Conservation (phyloP, 768 basidiomycete genomes). For the Galerina sulciceps region DNA sequence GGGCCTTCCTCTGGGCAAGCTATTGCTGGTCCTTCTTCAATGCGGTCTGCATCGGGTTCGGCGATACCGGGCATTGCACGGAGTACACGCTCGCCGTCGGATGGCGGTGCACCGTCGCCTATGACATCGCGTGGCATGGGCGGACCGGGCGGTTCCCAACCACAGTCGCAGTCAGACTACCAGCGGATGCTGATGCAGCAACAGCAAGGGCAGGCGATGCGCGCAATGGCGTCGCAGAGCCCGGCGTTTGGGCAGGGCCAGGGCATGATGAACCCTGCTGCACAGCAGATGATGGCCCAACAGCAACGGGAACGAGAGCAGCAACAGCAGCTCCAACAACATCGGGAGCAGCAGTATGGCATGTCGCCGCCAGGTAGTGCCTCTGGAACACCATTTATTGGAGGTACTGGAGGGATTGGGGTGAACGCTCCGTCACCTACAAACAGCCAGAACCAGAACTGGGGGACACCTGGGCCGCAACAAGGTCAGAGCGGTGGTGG, state of each 20-base stretch:
- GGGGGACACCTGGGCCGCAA: slow-evolving; percentile 28
- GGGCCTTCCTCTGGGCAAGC: slow-evolving; percentile 11
- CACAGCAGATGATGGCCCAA: slow-evolving; percentile 24
- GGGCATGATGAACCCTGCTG: slow-evolving; percentile 31
- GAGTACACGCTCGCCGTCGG: slow-evolving; percentile 77
- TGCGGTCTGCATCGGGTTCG: slow-evolving; percentile 22
- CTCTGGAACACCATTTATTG: slow-evolving; percentile 28
- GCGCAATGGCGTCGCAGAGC: slow-evolving; percentile 38
- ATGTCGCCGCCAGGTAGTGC: slow-evolving; percentile 49
- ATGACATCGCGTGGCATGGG: slow-evolving; percentile 47
- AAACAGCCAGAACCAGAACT: slow-evolving; percentile 33
- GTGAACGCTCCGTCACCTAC: slow-evolving; percentile 34
- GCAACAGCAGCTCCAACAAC: slow-evolving; percentile 32
- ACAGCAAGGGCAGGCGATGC: slow-evolving; percentile 42
- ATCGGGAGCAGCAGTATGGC: slow-evolving; percentile 34
- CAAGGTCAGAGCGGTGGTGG: background rate
- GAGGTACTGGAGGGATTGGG: slow-evolving; percentile 24
- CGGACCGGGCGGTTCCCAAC: slow-evolving; percentile 26
- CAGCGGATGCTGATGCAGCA: slow-evolving; percentile 57
- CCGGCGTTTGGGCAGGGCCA: slow-evolving; percentile 40
- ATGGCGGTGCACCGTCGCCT: slow-evolving; percentile 51
- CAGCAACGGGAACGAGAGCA: slow-evolving; percentile 26
- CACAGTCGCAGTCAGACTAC: slow-evolving; percentile 55
- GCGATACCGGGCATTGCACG: slow-evolving; percentile 77
- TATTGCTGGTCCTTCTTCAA: slow-evolving; percentile 21